Evolutionary conservation across 192 early-diverging fungal species (phyloP), one percentile per base, ranked within the genome.

Genomic region (Thamnidium elegans): DNA sequence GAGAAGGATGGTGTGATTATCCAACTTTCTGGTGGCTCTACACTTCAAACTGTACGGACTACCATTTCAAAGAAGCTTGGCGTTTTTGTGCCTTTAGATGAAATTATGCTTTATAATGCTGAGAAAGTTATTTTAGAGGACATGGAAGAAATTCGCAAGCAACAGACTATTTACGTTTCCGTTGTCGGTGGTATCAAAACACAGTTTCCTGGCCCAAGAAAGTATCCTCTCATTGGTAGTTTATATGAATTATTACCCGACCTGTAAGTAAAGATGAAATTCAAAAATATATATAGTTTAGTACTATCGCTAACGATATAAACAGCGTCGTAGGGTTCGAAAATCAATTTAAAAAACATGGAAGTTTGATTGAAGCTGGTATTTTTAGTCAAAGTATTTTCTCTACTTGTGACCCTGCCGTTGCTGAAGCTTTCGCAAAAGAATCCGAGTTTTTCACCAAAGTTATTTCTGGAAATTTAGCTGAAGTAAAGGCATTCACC

Each of bases 401-500:
- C 9, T 30, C 42, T 20, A 82, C 79, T 8, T 68, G 65, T 21
- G 78, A 84, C 46, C 75, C 84, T 11, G 66, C 20, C 17, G 50
- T 81, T 9, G 81, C 71, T 6, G 72, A 80, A 39, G 32, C 68
- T 3, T 60, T 81, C 10, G 70, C 72, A 13, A 67, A 75, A 46
- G 84, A 86, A 63, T 63, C 55, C 7, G 81, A 81, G n/a, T 79
- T 67, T 50, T 84, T 83, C 44, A 79, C 69, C 19, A 84, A 86
- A 62, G 66, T 65, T 20, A 65, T 81, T 23, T 54, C 43, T 46
- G 51, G 54, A 21, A 53, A 58, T 10, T 60, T 84, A 4, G 36
- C 21, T 10, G 84, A 84, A 50, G 53, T 84, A 3, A 78, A 80
- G 39, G 8, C 66, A 0, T 65, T 86, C 26, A 81, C 59, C 36